Evolutionary conservation across 2,329 filamentous ascomycete species (phyloP).

Genomic region (Fonsecaea nubica): DNA sequence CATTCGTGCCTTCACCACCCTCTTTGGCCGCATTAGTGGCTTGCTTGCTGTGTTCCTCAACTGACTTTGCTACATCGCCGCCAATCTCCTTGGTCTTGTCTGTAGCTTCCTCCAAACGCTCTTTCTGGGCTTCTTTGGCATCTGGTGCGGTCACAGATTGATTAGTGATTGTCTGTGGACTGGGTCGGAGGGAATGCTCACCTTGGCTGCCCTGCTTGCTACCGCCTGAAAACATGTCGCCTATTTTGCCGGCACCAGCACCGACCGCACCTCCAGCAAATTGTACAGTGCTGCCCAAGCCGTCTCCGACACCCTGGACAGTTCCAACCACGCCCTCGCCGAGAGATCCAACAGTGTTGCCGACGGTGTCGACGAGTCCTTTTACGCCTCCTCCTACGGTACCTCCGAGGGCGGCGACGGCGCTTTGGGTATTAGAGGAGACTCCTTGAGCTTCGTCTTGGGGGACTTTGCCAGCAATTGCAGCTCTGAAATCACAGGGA

Average conservation of each 20-base stretch:
- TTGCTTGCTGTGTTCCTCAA: constrained; percentile 29
- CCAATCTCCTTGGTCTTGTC: constrained; percentile 28
- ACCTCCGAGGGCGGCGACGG: constrained; percentile 34
- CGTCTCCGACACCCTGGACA: constrained; percentile 35
- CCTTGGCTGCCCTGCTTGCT: constrained; percentile 24
- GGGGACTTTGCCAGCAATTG: constrained; percentile 32
- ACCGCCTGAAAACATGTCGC: constrained; percentile 29
- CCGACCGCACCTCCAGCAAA: constrained; percentile 36
- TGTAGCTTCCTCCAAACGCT: constrained; percentile 25
- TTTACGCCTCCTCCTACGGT: constrained; percentile 36
- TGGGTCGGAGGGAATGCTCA: background rate
- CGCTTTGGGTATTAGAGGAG: constrained; percentile 34
- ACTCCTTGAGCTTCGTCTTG: constrained; percentile 31
- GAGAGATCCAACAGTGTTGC: constrained; percentile 36
- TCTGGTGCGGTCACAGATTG: constrained; percentile 6
- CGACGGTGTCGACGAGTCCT: constrained; percentile 36
- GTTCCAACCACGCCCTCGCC: constrained; percentile 34
- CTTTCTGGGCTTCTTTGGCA: constrained; percentile 23
- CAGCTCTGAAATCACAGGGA: constrained; percentile 18
- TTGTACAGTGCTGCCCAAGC: constrained; percentile 35
- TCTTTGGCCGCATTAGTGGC: constrained; percentile 24
- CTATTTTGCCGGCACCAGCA: constrained; percentile 34
- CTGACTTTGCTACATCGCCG: constrained; percentile 17
- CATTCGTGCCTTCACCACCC: constrained; percentile 14
- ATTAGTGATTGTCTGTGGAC: background rate